Base-by-base conservation (phyloP, 2,329 filamentous ascomycete species). In the Phoma sp. region DNA sequence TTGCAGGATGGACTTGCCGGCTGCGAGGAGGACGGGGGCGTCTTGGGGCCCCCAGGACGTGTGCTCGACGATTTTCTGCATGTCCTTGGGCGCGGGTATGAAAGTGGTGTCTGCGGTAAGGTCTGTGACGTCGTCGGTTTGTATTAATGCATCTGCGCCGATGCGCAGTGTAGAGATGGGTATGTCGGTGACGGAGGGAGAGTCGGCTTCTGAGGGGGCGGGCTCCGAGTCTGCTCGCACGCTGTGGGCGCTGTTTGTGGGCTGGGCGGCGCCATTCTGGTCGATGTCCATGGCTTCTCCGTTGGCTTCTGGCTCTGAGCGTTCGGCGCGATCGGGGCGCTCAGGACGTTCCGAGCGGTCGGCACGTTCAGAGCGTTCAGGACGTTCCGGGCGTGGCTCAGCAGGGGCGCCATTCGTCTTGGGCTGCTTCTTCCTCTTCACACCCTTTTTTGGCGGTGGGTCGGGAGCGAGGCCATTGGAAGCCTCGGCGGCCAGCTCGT, bases 221-320 rank as follows among this genome's bases (percentile, higher is more conserved):
- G 71, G 62, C 45, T 76, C 73, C 6, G 74, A 75, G 38, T 76
- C 75, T 17, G 67, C 71, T 15, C 71, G 61, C 21, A 72, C 59
- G 53, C 63, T 67, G 63, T 70, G 70, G 19, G 22, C 32, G 45
- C 62, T 66, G 63, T 70, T 70, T 13, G 67, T 58, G 13, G 67
- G 62, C 36, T 70, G 67, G 31, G 62, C 61, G 31, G 57, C 51
- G 35, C 71, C 73, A 36, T 73, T 74, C 15, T 68, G 68, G 35
- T 78, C 80, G 6, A 81, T 63, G 17, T 81, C 79, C 78, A 81
- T 81, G 49, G 72, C 74, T 57, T 82, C 77, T 54, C 78, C 78
- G 61, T 81, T 80, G 51, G 75, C 55, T 29, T 77, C 73, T 12
- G 67, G 62, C 32, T 73, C 64, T 43, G 61, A 45, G 21, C 56